Evolutionary conservation across 108 stramenopile genomes (phyloP).

Genomic region (Cyclostephanos tholiformis): DNA sequence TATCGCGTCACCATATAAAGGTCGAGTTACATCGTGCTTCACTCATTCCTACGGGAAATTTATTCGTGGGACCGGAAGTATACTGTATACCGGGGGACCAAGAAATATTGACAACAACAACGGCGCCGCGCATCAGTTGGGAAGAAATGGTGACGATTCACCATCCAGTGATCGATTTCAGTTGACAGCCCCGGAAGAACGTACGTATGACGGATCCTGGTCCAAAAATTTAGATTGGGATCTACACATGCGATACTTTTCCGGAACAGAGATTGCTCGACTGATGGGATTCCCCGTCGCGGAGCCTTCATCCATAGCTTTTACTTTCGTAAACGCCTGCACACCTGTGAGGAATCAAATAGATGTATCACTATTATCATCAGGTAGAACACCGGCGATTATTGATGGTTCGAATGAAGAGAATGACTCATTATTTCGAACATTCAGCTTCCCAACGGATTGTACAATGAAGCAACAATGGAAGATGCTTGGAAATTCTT

Average conservation of each 20-base stretch:
- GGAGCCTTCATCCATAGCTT: conserved; percentile 2
- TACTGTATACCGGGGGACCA: conserved; percentile 61
- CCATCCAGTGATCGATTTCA: conserved; percentile 32
- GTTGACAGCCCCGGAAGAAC: conserved; percentile 56
- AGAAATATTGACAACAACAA: not conserved
- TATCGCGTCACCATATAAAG: conserved; percentile 63
- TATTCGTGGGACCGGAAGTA: conserved; percentile 83
- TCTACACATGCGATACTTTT: conserved; percentile 72
- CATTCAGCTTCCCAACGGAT: conserved; percentile 64
- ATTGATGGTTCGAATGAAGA: not conserved
- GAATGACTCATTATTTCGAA: conserved; percentile 6
- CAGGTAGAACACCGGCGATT: not conserved
- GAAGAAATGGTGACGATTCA: not conserved
- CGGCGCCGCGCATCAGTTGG: not conserved
- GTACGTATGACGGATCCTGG: conserved; percentile 63
- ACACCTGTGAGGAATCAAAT: not conserved
- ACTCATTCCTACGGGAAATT: conserved; percentile 87
- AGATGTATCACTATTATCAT: not conserved
- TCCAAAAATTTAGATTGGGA: conserved; percentile 52
- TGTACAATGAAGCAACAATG: conserved; percentile 74
- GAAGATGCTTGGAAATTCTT: conserved; percentile 84
- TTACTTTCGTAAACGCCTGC: not conserved
- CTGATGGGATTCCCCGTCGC: conserved; percentile 71
- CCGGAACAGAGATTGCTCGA: conserved; percentile 80
- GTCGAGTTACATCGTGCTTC: conserved; percentile 68